Evolutionary conservation across 2,329 filamentous ascomycete genomes (phyloP), one percentile per base, ranked within the genome.

Genomic region (Orbilia javanica): DNA sequence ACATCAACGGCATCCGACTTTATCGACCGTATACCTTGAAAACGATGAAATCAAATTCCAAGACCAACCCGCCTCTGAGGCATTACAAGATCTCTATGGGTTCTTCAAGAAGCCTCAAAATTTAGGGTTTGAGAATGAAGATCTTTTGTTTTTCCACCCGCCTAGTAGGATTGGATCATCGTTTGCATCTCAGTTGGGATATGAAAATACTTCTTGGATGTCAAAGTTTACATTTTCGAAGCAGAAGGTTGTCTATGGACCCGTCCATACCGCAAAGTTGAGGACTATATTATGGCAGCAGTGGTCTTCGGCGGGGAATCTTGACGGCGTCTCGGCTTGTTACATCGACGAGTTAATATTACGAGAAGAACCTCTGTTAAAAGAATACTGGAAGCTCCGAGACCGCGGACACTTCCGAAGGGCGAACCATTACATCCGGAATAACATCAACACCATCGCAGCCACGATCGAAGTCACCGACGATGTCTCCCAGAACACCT

Each of bases 261-360:
- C 81, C 1, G 80, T 87, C 0, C 86, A 86, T 0, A 87, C 86
- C 6, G 86, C 86, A 76, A 85, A 83, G 60, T 84, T 86, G 60
- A 84, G 86, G n/a, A 87, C 86, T 0, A 83, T 85, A 75, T 84
- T 88, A 46, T 88, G 86, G 86, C 86, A 86, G 73, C 83, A 84
- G 13, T 88, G 86, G 86, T 85, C 87, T 62, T 84, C 85, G 22
- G 83, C 84, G 0, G 83, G 83, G 31, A 84, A 84, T 34, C 83
- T 88, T 11, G 87, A 88, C 62, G 87, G 85, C 13, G 84, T 87
- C 5, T 85, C 85, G 11, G 85, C 85, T 0, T 86, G 86, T 73
- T 87, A 86, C 84, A 84, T 87, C 82, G 86, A 88, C 77, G 86
- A 88, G 81, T 82, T 85, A 18, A 84, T 87, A 11, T 82, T 88